Evolutionary conservation across 768 basidiomycete species (phyloP), one percentile per base, ranked within the genome.

Genomic region (Naganishia randhawae): DNA sequence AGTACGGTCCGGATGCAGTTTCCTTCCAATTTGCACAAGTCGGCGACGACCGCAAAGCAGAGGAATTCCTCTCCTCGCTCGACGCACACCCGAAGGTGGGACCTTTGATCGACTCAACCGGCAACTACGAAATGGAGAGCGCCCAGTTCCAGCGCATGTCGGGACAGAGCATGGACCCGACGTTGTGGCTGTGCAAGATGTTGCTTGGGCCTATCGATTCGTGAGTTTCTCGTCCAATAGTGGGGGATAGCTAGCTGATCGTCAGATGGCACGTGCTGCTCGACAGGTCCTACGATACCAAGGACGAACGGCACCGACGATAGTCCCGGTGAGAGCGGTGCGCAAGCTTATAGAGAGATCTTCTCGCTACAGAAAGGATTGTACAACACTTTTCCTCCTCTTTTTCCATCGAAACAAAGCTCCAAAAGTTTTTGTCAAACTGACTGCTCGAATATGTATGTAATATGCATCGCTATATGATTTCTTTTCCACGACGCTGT

Each of bases 11-110:
- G 14, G 80, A 81, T 65, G 78, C 80, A 13, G 61, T 80, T 14
- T 77, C 77, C 2, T 80, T 77, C 68, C 80, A 77, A 63, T 76
- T 76, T 61, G 73, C 77, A 7, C 76, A 78, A 69, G 78, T 78
- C 62, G 80, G 77, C 5, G 78, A 75, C 71, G 81, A 81, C 68
- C 51, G 73, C 69, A 81, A 80, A 45, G 79, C 80, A 0, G 74
- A 76, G 19, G 72, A 69, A 1, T 82, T 81, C 79, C 73, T 80
- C 32, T 79, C 70, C 31, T 74, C 73, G 42, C 74, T 80, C 19
- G 81, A 82, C 66, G 77, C 74, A 57, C 75, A 82, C 70, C 79
- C 78, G 3, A 48, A 69, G 25, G 73, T 82, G 29, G 81, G 81
- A 25, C 73, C 70, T 19, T 66, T 82, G n/a, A 75, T 82, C 63